Percentiles rank a stretch among this genome's conserved stretches.
These are phyloP conservation scores for Saussurea involucrata DNA, from an alignment of 129 eudicot genomes.

Conservation along the genomic window DNA sequence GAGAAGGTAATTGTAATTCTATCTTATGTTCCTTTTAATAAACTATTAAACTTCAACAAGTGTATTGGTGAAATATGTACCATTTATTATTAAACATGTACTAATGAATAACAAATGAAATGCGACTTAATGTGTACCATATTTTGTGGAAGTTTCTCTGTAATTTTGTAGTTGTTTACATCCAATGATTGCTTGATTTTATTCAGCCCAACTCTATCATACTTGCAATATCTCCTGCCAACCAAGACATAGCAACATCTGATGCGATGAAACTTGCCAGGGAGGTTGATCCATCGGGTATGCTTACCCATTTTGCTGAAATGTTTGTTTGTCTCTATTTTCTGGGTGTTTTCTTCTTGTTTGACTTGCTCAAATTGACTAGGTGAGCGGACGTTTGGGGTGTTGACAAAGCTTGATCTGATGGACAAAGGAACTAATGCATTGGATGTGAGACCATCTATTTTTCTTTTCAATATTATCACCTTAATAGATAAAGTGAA, in stretches of 20 bases:
- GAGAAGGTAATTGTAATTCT: constrained; percentile 51
- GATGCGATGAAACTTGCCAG: constrained; percentile 72
- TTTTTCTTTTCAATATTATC: neutral
- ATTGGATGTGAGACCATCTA: constrained; percentile 41
- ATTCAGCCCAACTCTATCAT: constrained; percentile 68
- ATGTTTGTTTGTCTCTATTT: neutral
- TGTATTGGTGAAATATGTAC: neutral
- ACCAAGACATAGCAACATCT: constrained; percentile 79
- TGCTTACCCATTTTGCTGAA: neutral
- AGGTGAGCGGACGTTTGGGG: constrained; percentile 72
- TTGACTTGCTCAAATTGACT: neutral
- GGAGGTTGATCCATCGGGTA: constrained; percentile 72
- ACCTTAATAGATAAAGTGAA: neutral
- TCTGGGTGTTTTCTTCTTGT: neutral
- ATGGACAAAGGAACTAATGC: constrained; percentile 79
- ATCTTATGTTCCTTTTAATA: neutral
- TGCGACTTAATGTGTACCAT: neutral
- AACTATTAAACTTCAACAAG: neutral
- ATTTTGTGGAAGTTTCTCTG: neutral
- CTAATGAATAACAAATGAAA: neutral
- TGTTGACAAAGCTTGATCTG: constrained; percentile 61
- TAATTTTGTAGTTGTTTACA: neutral
- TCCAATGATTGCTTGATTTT: neutral
- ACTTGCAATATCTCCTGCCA: constrained; percentile 81
- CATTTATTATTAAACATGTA: neutral